These are phyloP conservation scores for Eucalyptus tenuipes DNA, from an alignment of 345 rosid genomes.

Conservation along the genomic window DNA sequence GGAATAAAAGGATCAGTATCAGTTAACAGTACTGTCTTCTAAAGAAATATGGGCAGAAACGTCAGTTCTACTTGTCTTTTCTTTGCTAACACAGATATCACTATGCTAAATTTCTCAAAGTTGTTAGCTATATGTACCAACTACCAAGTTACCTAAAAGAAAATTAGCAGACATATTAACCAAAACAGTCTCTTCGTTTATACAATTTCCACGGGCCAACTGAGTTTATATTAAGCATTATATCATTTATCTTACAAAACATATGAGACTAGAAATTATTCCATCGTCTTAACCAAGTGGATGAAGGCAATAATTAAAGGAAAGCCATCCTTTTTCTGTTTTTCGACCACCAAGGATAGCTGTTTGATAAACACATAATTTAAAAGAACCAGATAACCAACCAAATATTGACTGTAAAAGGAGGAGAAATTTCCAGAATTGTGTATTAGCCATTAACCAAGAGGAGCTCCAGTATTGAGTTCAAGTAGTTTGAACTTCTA, in stretches of 20 bases:
- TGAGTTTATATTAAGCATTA: not conserved
- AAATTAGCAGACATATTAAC: not conserved
- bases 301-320: not conserved
- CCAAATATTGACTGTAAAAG: not conserved
- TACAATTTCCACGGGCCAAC: not conserved
- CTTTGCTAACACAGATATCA: not conserved
- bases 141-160: not conserved
- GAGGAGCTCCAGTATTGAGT: not conserved
- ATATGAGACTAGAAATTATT: not conserved
- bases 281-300: not conserved
- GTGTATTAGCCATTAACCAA: not conserved
- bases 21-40: not conserved
- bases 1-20: not conserved
- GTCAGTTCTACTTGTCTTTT: not conserved
- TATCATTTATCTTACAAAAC: not conserved
- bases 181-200: not conserved
- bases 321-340: not conserved
- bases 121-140: not conserved
- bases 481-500: not conserved
- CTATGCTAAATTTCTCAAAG: not conserved
- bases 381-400: not conserved
- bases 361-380: not conserved
- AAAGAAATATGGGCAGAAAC: not conserved
- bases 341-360: not conserved
- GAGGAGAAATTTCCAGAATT: not conserved